Conservation (phyloP, 176 grass and related monocot species). For the Bothriochloa decipiens region DNA sequence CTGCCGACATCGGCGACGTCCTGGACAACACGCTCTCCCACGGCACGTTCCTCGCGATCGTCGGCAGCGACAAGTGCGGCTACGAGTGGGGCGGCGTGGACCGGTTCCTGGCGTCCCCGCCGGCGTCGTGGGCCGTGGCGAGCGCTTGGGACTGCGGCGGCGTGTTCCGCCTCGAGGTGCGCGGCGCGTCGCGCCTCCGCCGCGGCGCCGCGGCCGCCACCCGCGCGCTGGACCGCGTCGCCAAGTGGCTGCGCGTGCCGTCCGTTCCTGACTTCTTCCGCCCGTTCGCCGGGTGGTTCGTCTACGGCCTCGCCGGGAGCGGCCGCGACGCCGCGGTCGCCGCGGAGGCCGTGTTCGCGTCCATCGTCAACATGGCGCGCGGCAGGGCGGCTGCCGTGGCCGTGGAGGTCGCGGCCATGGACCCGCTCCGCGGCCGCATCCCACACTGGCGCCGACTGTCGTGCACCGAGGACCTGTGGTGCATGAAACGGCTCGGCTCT, state of each 20-base stretch:
- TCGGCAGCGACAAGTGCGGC: neutral
- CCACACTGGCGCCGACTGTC: conserved; percentile 85
- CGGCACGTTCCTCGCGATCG: conserved; percentile 70
- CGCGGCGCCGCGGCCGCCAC: conserved; percentile 53
- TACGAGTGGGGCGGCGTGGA: conserved; percentile 63
- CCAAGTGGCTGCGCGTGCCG: conserved; percentile 76
- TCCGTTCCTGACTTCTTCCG: conserved; percentile 79
- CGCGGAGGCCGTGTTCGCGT: conserved; percentile 52
- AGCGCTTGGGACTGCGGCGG: conserved; percentile 87
- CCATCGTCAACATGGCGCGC: conserved; percentile 69
- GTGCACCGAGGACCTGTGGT: conserved; percentile 85
- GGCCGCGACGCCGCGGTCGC: conserved; percentile 45
- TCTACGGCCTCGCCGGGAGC: conserved; percentile 79
- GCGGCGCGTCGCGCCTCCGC: conserved; percentile 59
- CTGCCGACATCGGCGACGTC: conserved; percentile 75
- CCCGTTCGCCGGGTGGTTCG: conserved; percentile 75
- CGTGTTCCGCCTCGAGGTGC: conserved; percentile 85
- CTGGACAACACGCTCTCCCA: conserved; percentile 67
- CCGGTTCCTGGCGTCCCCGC: conserved; percentile 61
- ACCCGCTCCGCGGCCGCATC: conserved; percentile 64
- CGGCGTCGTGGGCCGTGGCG: conserved; percentile 78
- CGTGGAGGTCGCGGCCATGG: conserved; percentile 63
- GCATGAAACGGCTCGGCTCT: conserved; percentile 68
- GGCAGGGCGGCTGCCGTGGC: conserved; percentile 65
- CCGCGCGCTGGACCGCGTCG: conserved; percentile 58